Conservation (phyloP, 2,329 filamentous ascomycete species). For the Fusarium metavorans region DNA sequence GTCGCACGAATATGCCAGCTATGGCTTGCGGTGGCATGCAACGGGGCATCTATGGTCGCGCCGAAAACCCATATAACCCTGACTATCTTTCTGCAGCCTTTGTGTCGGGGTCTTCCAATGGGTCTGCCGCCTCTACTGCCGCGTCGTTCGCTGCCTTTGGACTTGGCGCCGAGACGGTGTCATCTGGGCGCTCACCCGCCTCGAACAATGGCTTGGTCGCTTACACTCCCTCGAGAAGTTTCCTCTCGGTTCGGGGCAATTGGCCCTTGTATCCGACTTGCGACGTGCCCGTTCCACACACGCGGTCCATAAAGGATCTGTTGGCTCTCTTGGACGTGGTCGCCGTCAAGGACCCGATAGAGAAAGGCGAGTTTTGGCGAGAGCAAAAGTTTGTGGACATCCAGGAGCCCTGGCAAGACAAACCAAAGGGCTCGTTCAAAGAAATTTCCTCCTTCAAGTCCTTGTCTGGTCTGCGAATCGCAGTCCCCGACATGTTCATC, state of each 20-base stretch:
- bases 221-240: slow-evolving; percentile 66
- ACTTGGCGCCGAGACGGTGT: not conserved
- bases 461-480: not conserved
- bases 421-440: not conserved
- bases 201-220: slow-evolving; percentile 49
- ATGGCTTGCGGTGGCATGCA: slow-evolving; percentile 71
- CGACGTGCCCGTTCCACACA: slow-evolving; percentile 65
- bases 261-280: slow-evolving; percentile 68
- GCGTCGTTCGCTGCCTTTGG: not conserved
- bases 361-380: not conserved
- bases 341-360: not conserved
- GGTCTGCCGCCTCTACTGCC: slow-evolving; percentile 58
- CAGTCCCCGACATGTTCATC: not conserved
- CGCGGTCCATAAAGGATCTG: slow-evolving; percentile 62
- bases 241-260: slow-evolving; percentile 63
- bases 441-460: not conserved
- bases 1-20: slow-evolving; percentile 67
- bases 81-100: slow-evolving; percentile 66
- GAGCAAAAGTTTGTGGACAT: not conserved
- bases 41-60: slow-evolving; percentile 65
- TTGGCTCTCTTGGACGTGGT: slow-evolving; percentile 62
- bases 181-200: not conserved
- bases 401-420: not conserved
- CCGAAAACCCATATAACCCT: slow-evolving; percentile 67
- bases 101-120: slow-evolving; percentile 69